Evolutionary conservation across 2,329 filamentous ascomycete species (phyloP), one percentile per base, ranked within the genome.

Genomic region (Dothiorella sarmentorum): DNA sequence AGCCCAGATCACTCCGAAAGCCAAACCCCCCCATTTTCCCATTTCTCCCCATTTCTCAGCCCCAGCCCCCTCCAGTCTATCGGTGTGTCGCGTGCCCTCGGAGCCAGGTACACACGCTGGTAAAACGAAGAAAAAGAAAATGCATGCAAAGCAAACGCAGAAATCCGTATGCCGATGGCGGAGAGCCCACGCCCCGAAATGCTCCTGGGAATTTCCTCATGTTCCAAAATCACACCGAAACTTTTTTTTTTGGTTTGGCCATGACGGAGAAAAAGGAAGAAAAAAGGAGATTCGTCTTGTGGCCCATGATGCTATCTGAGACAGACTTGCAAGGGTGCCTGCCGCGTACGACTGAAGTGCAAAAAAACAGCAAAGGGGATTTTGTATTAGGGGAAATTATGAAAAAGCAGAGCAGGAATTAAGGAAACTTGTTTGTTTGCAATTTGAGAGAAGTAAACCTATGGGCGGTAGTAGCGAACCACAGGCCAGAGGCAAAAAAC

Each of bases 221-320:
- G 31, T 38, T 37, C 33, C 13, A 37, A n/a, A 15, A n/a, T 18
- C 49, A 29, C 40, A 40, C 49, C 33, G 35, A 29, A 53, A 40
- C 35, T 40, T 38, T 35, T 35, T 35, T 22, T n/a, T n/a, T n/a
- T n/a, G n/a, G 31, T 40, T 38, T 40, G 35, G 49, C 20, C 49
- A 53, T 53, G 49, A 53, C 33, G n/a, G 24, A 53, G 20, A n/a
- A 22, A n/a, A 35, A 22, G 15, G 24, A 31, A 31, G n/a, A n/a
- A n/a, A n/a, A n/a, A 53, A 53, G 35, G 49, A 40, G 24, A 53
- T 10, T 53, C 49, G 49, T 53, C n/a, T n/a, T n/a, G 35, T 29
- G 33, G 35, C 22, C 49, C 49, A 37, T 40, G 33, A 18, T 40
- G 9, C 35, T 40, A 40, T 40, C 22, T 53, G 22, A n/a, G n/a